These are phyloP conservation scores for Venturia nashicola DNA, from an alignment of 2,329 filamentous ascomycete species.

Conservation along the genomic window DNA sequence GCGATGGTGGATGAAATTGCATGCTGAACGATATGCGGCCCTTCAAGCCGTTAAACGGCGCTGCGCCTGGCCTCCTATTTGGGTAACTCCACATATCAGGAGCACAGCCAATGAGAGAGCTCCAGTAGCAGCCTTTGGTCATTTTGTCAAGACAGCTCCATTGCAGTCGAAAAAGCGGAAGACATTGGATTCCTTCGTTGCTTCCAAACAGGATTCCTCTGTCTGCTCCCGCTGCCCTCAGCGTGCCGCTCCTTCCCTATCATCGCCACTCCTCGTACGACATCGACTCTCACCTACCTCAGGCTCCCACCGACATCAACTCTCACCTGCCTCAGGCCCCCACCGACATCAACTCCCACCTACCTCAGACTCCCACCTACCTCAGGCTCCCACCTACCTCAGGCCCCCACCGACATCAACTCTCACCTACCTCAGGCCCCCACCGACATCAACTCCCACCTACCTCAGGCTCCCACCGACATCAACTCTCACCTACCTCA, in stretches of 20 bases:
- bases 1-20: background rate
- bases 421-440: background rate
- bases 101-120: background rate
- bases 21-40: background rate
- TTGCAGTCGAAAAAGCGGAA: too few species aligned
- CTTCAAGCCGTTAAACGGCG: background rate
- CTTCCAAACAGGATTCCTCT: background rate
- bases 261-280: background rate
- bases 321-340: background rate
- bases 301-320: background rate
- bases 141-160: too few species aligned
- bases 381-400: too few species aligned
- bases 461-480: too few species aligned
- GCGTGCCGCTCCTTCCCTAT: background rate
- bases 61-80: background rate
- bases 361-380: background rate
- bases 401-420: background rate
- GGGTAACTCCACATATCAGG: background rate
- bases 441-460: background rate
- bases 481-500: background rate
- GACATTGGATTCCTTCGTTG: background rate
- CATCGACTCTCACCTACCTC: background rate
- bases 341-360: background rate
- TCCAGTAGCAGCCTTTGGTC: background rate
- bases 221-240: background rate